Conservation (phyloP, 345 rosid species). For the Hevea brasiliensis region DNA sequence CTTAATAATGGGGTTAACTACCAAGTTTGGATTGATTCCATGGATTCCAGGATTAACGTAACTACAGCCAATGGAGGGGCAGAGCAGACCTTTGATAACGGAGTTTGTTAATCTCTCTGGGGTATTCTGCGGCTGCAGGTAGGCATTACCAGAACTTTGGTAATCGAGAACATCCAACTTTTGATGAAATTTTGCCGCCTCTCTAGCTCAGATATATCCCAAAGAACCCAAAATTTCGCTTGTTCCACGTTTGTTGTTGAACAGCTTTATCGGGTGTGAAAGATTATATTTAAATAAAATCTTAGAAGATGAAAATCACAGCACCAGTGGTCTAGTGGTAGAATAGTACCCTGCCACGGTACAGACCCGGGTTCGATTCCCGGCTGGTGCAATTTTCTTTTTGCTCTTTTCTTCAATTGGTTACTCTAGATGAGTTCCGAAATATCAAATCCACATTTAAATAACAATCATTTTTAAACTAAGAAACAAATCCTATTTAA, state of each 20-base stretch:
- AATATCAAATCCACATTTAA: too few relatives aligned
- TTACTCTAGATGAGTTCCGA: background rate
- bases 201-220: slow-evolving; percentile 25
- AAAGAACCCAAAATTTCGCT: too few relatives aligned
- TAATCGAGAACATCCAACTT: slow-evolving; percentile 19
- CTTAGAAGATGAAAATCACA: too few relatives aligned
- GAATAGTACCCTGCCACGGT: slow-evolving; percentile 41
- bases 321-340: slow-evolving; percentile 59
- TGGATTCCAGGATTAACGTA: slow-evolving; percentile 16
- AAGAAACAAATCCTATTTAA: too few relatives aligned
- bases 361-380: slow-evolving; percentile 33
- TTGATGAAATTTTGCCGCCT: slow-evolving; percentile 20
- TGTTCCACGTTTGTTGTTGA: too few relatives aligned
- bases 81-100: slow-evolving; percentile 34
- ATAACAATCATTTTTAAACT: too few relatives aligned
- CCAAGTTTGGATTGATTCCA: slow-evolving; percentile 41
- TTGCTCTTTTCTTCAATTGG: background rate
- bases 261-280: too few relatives aligned
- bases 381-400: slow-evolving; percentile 6
- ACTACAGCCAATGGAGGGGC: slow-evolving; percentile 27
- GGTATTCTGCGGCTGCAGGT: too few relatives aligned
- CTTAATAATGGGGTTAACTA: slow-evolving; percentile 33
- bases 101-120: slow-evolving; percentile 28
- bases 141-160: background rate
- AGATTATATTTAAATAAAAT: too few relatives aligned